Evolutionary conservation across 768 basidiomycete species (phyloP).

Genomic region (Mrakia hoshinonis): DNA sequence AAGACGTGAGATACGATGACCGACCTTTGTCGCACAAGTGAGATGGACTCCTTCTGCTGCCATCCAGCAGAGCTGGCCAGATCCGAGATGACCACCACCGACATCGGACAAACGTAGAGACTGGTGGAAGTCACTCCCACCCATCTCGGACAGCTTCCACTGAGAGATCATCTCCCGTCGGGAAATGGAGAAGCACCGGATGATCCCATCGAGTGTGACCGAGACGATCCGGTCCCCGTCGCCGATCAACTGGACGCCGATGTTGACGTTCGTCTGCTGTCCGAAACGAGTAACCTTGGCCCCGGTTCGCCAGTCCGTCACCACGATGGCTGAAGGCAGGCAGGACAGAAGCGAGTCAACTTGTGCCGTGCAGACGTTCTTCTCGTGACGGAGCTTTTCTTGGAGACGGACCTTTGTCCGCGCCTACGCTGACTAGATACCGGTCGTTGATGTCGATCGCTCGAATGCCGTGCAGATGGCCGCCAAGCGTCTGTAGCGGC

Average conservation of each 20-base stretch:
- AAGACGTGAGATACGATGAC: neutral
- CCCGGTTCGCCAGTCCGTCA: too few relatives aligned
- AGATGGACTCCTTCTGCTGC: constrained; percentile 82
- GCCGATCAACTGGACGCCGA: constrained; percentile 73
- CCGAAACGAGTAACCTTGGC: constrained; percentile 83
- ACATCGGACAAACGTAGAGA: constrained; percentile 65
- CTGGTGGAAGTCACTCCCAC: constrained; percentile 56
- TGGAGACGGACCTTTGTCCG: constrained; percentile 47
- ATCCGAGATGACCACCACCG: constrained; percentile 49
- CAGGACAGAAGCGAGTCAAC: too few relatives aligned
- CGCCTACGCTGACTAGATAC: constrained; percentile 75
- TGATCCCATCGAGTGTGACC: constrained; percentile 85
- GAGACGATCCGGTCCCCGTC: constrained; percentile 72
- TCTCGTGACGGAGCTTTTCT: too few relatives aligned
- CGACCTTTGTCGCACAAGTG: constrained; percentile 45
- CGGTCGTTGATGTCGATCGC: constrained; percentile 77
- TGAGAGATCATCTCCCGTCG: constrained; percentile 85
- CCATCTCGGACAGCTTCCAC: constrained; percentile 74
- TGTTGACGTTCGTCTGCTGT: constrained; percentile 84
- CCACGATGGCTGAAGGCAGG: too few relatives aligned
- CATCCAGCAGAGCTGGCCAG: constrained; percentile 52
- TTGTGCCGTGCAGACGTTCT: too few relatives aligned
- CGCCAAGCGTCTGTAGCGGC: constrained; percentile 35
- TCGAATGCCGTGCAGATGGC: constrained; percentile 76
- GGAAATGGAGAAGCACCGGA: constrained; percentile 77